Conservation (phyloP, 169 alveolate species). For the Cryptosporidium muris region DNA sequence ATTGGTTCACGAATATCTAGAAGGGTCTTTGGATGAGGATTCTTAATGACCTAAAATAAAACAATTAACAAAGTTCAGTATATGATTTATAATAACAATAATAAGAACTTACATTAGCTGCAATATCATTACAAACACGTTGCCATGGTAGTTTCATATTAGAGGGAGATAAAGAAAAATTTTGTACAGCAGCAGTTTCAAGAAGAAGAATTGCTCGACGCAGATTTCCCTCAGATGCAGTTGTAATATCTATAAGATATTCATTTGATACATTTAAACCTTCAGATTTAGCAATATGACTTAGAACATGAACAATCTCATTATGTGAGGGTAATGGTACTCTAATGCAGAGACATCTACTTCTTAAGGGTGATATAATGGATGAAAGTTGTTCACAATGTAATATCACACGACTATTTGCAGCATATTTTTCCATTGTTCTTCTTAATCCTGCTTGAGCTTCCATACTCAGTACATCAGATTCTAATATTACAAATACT, state of each 20-base stretch:
- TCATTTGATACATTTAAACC: slow-evolving; percentile 78
- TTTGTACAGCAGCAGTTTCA: slow-evolving; percentile 81
- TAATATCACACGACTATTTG: slow-evolving; percentile 88
- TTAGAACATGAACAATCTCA: slow-evolving; percentile 81
- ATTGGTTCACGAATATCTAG: slow-evolving; percentile 78
- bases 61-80: slow-evolving; percentile 15
- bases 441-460: slow-evolving; percentile 97
- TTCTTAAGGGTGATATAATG: slow-evolving; percentile 90
- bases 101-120: slow-evolving; percentile 52
- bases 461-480: slow-evolving; percentile 87
- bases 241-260: slow-evolving; percentile 80
- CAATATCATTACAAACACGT: slow-evolving; percentile 79
- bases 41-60: slow-evolving; percentile 26
- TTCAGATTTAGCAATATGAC: slow-evolving; percentile 80
- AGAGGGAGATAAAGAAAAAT: slow-evolving; percentile 71
- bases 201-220: slow-evolving; percentile 88
- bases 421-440: slow-evolving; percentile 92
- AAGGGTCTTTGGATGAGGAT: slow-evolving; percentile 67
- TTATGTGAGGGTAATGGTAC: slow-evolving; percentile 90
- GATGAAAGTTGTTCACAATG: slow-evolving; percentile 85
- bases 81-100: slow-evolving; percentile 62
- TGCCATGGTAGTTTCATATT: slow-evolving; percentile 79
- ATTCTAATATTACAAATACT: slow-evolving; percentile 89
- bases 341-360: slow-evolving; percentile 93
- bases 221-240: slow-evolving; percentile 82